Conservation (phyloP, 176 grass and related monocot species). For the Melocanna baccifera region DNA sequence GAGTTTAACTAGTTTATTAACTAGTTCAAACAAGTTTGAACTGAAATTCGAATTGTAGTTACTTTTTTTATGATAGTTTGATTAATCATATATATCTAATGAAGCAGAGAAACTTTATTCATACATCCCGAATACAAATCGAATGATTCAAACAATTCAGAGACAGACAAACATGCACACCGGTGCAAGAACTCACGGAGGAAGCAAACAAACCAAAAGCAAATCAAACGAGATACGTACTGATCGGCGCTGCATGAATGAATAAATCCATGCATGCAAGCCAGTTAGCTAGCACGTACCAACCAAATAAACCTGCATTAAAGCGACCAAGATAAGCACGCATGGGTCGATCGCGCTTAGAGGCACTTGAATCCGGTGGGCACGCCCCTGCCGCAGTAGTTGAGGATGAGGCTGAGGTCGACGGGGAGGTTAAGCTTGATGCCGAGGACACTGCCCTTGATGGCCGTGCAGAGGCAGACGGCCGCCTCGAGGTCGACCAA, state of each 20-base stretch:
- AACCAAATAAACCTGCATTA: background rate
- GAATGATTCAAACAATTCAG: background rate
- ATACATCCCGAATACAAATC: background rate
- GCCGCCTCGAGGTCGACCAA: slow-evolving; percentile 83
- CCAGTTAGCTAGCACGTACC: background rate
- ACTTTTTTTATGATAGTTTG: no score
- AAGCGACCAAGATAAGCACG: no score
- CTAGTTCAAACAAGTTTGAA: no score
- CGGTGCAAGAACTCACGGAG: background rate
- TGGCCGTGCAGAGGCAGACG: slow-evolving; percentile 76
- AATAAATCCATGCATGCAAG: background rate
- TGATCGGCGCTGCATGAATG: background rate
- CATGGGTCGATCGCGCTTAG: background rate
- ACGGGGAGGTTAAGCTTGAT: slow-evolving; percentile 42
- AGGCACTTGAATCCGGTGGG: slow-evolving; percentile 39
- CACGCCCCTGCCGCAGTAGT: slow-evolving; percentile 45
- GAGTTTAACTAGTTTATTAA: no score
- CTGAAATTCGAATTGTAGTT: no score
- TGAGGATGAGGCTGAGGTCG: slow-evolving; percentile 60
- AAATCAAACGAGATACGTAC: background rate
- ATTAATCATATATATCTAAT: no score
- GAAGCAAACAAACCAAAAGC: background rate
- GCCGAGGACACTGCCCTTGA: slow-evolving; percentile 53
- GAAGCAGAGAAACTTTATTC: background rate
- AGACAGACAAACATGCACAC: no score